These are phyloP conservation scores for Sungouiella thailandica DNA, from an alignment of 805 yeast species.

Conservation along the genomic window DNA sequence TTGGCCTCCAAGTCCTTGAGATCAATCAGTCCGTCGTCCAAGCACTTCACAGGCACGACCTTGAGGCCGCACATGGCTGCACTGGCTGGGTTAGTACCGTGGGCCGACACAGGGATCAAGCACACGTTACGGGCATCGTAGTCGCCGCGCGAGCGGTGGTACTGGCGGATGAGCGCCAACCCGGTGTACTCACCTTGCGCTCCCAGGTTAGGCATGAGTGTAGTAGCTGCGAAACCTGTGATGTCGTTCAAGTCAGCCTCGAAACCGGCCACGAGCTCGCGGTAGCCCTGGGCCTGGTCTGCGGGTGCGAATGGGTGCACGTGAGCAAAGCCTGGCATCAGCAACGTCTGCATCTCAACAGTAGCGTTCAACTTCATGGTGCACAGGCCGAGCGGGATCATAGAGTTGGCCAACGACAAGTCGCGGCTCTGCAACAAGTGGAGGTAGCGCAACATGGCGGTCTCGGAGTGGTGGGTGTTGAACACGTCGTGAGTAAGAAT, in stretches of 20 bases:
- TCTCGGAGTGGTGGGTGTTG: conserved; percentile 86
- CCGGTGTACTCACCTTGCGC: conserved; percentile 99
- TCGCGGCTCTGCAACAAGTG: conserved; percentile 82
- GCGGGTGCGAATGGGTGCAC: conserved; percentile 92
- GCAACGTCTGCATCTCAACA: conserved; percentile 87
- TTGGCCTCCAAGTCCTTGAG: conserved; percentile 67
- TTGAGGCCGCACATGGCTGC: conserved; percentile 96
- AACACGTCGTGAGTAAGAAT: conserved; percentile 73
- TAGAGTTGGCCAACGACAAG: conserved; percentile 87
- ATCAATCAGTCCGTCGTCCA: conserved; percentile 81
- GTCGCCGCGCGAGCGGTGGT: conserved; percentile 67
- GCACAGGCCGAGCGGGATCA: conserved; percentile 97
- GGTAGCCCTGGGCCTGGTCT: conserved; percentile 85
- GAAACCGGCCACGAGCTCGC: conserved; percentile 67
- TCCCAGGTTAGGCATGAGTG: conserved; percentile 95
- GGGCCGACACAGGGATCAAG: conserved; percentile 94
- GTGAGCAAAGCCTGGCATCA: conserved; percentile 88
- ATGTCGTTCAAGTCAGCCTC: conserved; percentile 84
- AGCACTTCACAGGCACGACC: conserved; percentile 89
- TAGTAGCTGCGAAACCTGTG: conserved; percentile 88
- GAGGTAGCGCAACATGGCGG: conserved; percentile 88
- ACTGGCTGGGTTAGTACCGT: conserved; percentile 98
- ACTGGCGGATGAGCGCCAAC: conserved; percentile 75
- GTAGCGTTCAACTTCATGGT: conserved; percentile 97
- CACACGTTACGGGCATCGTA: conserved; percentile 70